phyloP scores from a whole-genome alignment of 306 rosid genomes.

The Prunus mira region DNA sequence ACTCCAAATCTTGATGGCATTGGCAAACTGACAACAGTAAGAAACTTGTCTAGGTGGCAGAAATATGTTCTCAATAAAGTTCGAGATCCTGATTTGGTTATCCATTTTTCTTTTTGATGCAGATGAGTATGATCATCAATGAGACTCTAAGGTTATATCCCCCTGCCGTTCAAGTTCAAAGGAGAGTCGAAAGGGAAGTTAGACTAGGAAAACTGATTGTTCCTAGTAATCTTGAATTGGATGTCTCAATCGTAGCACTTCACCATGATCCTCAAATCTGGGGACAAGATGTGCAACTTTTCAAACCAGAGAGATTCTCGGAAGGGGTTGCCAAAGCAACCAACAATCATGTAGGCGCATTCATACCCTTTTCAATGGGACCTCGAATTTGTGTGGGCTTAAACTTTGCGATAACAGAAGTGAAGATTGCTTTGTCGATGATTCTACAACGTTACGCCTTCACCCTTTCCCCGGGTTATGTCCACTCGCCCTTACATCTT shows the following conservation, averaged over 20 bases:
- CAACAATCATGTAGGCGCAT: constrained; percentile 19
- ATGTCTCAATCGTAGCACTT: constrained; percentile 8
- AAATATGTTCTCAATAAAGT: too few relatives aligned
- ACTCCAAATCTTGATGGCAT: constrained; percentile 24
- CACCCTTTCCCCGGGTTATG: constrained; percentile 24
- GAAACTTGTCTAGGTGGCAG: background rate
- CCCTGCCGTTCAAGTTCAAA: background rate
- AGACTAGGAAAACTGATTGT: constrained; percentile 17
- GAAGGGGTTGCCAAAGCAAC: constrained; percentile 29
- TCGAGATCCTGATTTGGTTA: background rate
- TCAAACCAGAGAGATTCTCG: constrained; percentile 30
- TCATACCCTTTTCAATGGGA: constrained; percentile 28
- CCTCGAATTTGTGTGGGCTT: constrained; percentile 32
- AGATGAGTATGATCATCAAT: constrained; percentile 38
- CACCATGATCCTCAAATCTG: constrained; percentile 32
- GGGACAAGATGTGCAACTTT: constrained; percentile 30
- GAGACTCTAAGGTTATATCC: constrained; percentile 32
- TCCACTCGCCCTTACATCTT: constrained; percentile 24
- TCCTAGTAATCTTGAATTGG: constrained; percentile 10
- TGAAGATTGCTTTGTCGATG: constrained; percentile 26
- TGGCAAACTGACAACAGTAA: constrained; percentile 19
- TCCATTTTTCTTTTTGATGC: background rate
- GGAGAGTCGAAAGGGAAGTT: constrained; percentile 9
- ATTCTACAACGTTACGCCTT: constrained; percentile 27
- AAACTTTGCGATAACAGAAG: constrained; percentile 24